Evolutionary conservation across 2,329 filamentous ascomycete genomes (phyloP), one percentile per base, ranked within the genome.

Genomic region (Plectosphaerella sp.): DNA sequence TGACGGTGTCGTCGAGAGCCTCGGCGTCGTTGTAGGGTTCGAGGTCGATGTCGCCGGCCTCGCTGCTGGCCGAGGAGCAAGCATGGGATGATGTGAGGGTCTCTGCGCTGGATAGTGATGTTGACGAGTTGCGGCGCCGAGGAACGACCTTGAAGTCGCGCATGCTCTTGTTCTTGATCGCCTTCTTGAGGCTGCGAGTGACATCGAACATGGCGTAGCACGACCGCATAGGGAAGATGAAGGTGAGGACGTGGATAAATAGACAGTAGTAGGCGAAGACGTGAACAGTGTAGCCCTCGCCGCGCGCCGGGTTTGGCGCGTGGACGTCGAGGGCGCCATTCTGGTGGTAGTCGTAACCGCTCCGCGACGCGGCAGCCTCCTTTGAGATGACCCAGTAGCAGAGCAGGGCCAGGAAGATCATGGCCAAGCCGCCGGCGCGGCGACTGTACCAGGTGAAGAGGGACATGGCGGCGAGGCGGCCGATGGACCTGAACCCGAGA

Each of bases 211-310:
- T 74, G 15, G 82, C 78, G 72, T 76, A 86, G 67, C 78, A 82
- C 22, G 83, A 80, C 54, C 84, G 78, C 6, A 85, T 61, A 20
- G 84, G 82, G 59, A 89, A 88, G 33, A 77, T 65, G 57, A 82
- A 79, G 59, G 87, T 83, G 50, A 87, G 71, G 50, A 83, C 52
- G 64, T 89, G 86, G 52, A 88, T 78, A 35, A 86, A 64, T 16
- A 88, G 71, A 49, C 79, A 83, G 67, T 88, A 89, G 61, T 82
- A 83, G 48, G 83, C 76, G 61, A 86, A 87, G 28, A 82, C 33
- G 47, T 74, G 64, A 14, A 79, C 80, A 72, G 72, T 80, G 47
- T 74, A 61, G 33, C 79, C 77, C 39, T 70, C 75, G 25, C 77
- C n/a, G 5, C 41, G 16, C 7, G 41, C 10, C 41, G 18, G 18